Conservation (phyloP, 164 flowering plant genomes). For the Berberis thunbergii region DNA sequence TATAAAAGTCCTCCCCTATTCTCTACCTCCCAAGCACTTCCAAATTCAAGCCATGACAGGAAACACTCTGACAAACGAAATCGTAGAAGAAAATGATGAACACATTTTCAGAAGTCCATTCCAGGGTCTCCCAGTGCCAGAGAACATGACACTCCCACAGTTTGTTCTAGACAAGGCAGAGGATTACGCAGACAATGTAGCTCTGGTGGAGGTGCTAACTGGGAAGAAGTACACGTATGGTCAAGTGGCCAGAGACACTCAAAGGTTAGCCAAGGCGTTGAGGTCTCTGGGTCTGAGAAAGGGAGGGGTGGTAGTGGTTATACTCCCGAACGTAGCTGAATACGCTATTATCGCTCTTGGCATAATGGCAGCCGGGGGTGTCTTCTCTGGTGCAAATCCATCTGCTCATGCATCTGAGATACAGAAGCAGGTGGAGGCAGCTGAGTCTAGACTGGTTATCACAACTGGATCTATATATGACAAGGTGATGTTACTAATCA, state of each 20-base stretch:
- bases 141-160: slow-evolving; percentile 64
- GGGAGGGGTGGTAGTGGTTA: slow-evolving; percentile 71
- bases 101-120: slow-evolving; percentile 57
- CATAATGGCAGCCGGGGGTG: slow-evolving; percentile 90
- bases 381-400: slow-evolving; percentile 90
- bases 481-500: slow-evolving; percentile 42
- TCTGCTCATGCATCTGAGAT: slow-evolving; percentile 61
- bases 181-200: slow-evolving; percentile 59
- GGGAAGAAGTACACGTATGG: slow-evolving; percentile 59
- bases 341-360: slow-evolving; percentile 75
- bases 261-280: slow-evolving; percentile 69
- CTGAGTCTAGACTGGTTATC: slow-evolving; percentile 68
- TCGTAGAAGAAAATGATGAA: slow-evolving; percentile 20
- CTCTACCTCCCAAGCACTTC: not conserved
- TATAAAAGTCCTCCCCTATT: not conserved
- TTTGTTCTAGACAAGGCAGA: slow-evolving; percentile 76
- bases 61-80: not conserved
- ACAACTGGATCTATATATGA: slow-evolving; percentile 49
- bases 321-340: slow-evolving; percentile 82
- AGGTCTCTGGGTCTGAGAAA: slow-evolving; percentile 70
- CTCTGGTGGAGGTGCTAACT: slow-evolving; percentile 64
- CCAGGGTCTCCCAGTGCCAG: slow-evolving; percentile 60
- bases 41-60: not conserved
- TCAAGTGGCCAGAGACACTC: slow-evolving; percentile 46
- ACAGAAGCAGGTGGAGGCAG: slow-evolving; percentile 66